phyloP scores from a whole-genome alignment of 495 filamentous ascomycete genomes.

The Diplogelasinospora grovesii region DNA sequence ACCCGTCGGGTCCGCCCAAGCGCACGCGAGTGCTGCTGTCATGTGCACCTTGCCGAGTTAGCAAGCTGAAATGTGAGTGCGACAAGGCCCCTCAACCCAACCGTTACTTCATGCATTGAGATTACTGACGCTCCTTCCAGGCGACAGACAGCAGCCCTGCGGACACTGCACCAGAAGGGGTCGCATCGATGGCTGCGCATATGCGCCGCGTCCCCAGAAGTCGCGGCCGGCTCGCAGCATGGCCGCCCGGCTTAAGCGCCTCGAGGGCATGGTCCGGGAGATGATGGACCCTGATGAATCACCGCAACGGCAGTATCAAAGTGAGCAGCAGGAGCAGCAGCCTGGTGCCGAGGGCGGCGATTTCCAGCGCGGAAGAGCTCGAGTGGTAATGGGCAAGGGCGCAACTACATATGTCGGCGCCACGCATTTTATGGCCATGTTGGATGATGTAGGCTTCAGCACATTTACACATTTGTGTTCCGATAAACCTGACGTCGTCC shows the following conservation, averaged over 20 bases:
- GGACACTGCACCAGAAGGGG: constrained; percentile 41
- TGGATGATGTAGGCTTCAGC: constrained; percentile 39
- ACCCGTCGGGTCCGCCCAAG: constrained; percentile 14
- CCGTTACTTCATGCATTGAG: background rate
- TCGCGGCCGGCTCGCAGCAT: constrained; percentile 33
- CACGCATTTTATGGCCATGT: constrained; percentile 52
- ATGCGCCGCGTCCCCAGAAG: constrained; percentile 38
- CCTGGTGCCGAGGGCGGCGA: too few species aligned
- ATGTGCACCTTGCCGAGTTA: constrained; percentile 34
- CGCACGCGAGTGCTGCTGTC: constrained; percentile 34
- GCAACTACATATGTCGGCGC: constrained; percentile 42
- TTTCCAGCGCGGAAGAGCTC: too few species aligned
- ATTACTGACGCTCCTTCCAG: constrained; percentile 1
- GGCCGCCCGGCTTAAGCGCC: constrained; percentile 44
- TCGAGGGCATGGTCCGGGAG: constrained; percentile 47
- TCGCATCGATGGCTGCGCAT: constrained; percentile 34
- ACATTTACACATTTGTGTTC: background rate
- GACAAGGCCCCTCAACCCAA: background rate
- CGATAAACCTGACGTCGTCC: background rate
- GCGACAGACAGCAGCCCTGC: constrained; percentile 20
- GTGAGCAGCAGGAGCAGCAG: constrained; percentile 6
- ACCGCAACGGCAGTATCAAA: background rate
- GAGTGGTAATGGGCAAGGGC: constrained; percentile 30
- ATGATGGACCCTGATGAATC: constrained; percentile 35
- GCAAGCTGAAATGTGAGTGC: constrained; percentile 38